Conservation (phyloP, 495 filamentous ascomycete genomes). For the Pseudevernia furfuracea region DNA sequence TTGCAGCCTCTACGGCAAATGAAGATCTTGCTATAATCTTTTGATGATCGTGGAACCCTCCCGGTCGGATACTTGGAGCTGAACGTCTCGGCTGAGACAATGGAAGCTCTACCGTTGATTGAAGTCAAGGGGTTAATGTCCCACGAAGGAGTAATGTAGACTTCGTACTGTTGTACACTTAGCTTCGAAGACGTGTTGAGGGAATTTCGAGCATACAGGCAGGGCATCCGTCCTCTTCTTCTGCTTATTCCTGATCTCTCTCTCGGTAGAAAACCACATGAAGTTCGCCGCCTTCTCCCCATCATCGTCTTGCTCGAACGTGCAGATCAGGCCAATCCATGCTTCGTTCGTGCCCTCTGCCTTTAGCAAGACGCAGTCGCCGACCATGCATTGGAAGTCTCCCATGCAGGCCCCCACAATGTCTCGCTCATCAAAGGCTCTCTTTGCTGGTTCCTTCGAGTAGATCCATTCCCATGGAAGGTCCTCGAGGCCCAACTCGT, state of each 20-base stretch:
- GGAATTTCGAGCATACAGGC: conserved; percentile 28
- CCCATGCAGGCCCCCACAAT: conserved; percentile 84
- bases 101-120: conserved; percentile 77
- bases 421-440: conserved; percentile 18
- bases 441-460: conserved; percentile 32
- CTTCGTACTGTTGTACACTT: conserved; percentile 51
- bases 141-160: conserved; percentile 79
- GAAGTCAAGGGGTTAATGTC: conserved; percentile 81
- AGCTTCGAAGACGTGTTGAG: background rate
- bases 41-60: conserved; percentile 61
- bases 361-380: conserved; percentile 79
- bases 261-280: conserved; percentile 86
- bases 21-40: conserved; percentile 80
- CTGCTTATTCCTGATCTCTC: conserved; percentile 73
- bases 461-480: conserved; percentile 93
- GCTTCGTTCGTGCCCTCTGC: conserved; percentile 73
- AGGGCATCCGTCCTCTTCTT: conserved; percentile 79
- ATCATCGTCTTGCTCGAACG: conserved; percentile 65
- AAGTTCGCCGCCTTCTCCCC: conserved; percentile 63
- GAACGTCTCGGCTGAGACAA: conserved; percentile 67
- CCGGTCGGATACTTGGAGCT: conserved; percentile 64
- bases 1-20: conserved; percentile 86
- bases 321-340: conserved; percentile 82
- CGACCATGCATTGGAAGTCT: conserved; percentile 69
- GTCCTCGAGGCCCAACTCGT: conserved; percentile 80